Evolutionary conservation across 306 rosid genomes (phyloP), one percentile per base, ranked within the genome.

Genomic region (Heteromeles arbutifolia): DNA sequence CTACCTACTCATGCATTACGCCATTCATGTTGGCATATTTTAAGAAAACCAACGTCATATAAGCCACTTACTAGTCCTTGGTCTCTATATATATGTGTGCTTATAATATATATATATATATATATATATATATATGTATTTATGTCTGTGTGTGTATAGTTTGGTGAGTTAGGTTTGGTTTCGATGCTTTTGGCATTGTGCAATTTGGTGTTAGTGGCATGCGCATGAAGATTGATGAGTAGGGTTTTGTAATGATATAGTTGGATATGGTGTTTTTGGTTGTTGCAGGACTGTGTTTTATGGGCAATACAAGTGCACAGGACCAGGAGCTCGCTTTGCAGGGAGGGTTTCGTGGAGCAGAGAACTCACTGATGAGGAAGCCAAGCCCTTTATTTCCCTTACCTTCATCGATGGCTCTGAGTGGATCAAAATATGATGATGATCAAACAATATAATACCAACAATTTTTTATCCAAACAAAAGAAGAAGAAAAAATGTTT

Each of bases 311-410:
- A 90, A 87, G 83, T 95, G 99, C 86, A 87, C 92, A 19, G 99
- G 99, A 78, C 77, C 81, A 28, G 99, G 99, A 70, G 89, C 97
- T 19, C 84, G 73, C 52, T 92, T 67, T 87, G 97, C 97, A 26
- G 99, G 99, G 39, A 90, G 99, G 72, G 99, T 95, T 0, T 82
- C 99, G 24, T 95, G 99, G 99, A 87, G 97, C 12, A 87, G 96
- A 83, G 99, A 92, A 63, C 97, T 95, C 41, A 85, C 97, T 58
- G 93, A 90, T 32, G 96, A 89, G 61, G 97, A 95, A 84, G 97
- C 97, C 83, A 83, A 65, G 72, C 99, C 99, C 81, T 95, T 95
- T 86, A 76, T 95, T 72, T 86, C 99, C 25, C 97, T 95, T 74
- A 67, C 56, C 74, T 95, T 86, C 84, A 85, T 95, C 68, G 99